Base-by-base conservation (phyloP, 2,329 filamentous ascomycete genomes). In the Hirsutella minnesotensis region DNA sequence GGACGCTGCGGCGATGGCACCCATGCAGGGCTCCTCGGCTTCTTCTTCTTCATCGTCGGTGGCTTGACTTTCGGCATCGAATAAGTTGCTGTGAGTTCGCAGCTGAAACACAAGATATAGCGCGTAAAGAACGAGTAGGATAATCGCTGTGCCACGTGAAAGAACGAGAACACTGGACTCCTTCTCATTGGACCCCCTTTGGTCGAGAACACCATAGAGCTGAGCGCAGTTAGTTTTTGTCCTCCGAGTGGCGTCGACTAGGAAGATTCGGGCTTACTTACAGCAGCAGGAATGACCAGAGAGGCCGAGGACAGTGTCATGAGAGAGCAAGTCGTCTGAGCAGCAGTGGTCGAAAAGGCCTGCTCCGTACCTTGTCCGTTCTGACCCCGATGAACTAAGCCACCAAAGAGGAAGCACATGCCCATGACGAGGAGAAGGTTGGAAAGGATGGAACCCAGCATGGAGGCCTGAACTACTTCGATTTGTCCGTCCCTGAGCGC, bases 381-480 rank as follows among this genome's bases (percentile, higher is more conserved):
- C 29, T 66, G 57, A 47, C 73, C 69, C 44, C 67, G 67, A 64
- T 80, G 78, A 48, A 72, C 70, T 46, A 87, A 66, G 27, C 85
- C 85, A 43, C 85, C 85, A 43, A 84, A 74, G 50, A 88, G 69
- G 66, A 87, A 87, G 62, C 83, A 87, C 72, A 85, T 86, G 53
- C 83, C 83, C 58, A 88, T 74, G 38, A 88, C 90, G 19, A 96
- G 77, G 8, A 96, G 74, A 50, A 95, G 81, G 63, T 96, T 96
- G 50, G 90, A 95, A 33, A 96, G 72, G 53, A 96, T 94, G 56
- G 86, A 94, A 39, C 92, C 90, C 29, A 96, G 79, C 89, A 96
- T 96, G 49, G 87, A 94, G 18, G 90, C 84, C 66, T 96, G 92
- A n/a, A 96, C 90, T 50, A 96, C 89, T 54, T 90, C 81, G 57